Conservation (phyloP, 208 protist species). For the Acanthamoeba lenticulata region DNA sequence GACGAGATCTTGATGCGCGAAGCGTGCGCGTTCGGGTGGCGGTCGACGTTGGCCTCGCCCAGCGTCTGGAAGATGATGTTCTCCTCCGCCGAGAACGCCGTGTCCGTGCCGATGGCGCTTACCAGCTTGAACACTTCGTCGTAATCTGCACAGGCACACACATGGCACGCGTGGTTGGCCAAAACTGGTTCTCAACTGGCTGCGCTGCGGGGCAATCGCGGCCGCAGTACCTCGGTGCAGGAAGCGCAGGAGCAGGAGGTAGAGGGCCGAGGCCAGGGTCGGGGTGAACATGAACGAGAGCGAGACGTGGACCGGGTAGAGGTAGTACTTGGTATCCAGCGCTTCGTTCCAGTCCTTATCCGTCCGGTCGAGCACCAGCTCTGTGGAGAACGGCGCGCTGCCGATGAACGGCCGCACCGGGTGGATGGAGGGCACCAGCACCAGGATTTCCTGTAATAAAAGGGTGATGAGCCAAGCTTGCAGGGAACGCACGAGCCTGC, state of each 20-base stretch:
- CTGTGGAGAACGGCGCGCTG: constrained; percentile 68
- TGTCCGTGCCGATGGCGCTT: constrained; percentile 76
- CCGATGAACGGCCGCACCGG: constrained; percentile 71
- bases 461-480: no score
- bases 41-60: constrained; percentile 78
- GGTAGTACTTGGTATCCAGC: constrained; percentile 91
- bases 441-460: constrained; percentile 58
- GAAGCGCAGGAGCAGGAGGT: constrained; percentile 93
- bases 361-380: constrained; percentile 88
- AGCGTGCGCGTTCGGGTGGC: constrained; percentile 90
- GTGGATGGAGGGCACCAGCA: constrained; percentile 69
- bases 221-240: constrained; percentile 82
- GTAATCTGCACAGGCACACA: constrained; percentile 85
- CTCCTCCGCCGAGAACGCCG: constrained; percentile 71
- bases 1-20: constrained; percentile 91
- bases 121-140: constrained; percentile 67
- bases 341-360: constrained; percentile 88
- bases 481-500: neutral
- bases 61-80: constrained; percentile 65
- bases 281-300: constrained; percentile 90
- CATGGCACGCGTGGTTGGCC: constrained; percentile 81
- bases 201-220: constrained; percentile 82
- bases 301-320: constrained; percentile 91
- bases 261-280: constrained; percentile 92
- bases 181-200: constrained; percentile 82